These are phyloP conservation scores for Colletotrichum liaoningense DNA, from an alignment of 2,329 filamentous ascomycete species.

Conservation along the genomic window DNA sequence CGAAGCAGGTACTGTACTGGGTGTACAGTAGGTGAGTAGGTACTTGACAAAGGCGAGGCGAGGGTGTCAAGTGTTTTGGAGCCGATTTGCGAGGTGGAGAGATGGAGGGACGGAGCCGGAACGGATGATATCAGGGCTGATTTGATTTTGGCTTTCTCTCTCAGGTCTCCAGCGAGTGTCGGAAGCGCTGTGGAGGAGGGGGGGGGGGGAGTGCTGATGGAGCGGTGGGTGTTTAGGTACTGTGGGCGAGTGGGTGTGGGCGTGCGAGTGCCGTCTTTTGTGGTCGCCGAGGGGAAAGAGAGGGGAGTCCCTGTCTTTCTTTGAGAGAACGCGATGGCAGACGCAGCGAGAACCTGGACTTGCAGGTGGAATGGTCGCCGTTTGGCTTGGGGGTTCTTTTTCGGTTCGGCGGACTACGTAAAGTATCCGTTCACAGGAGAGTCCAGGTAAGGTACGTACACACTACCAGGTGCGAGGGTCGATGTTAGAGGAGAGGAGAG, in stretches of 20 bases:
- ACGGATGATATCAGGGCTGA: constrained; percentile 18
- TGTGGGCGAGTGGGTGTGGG: not conserved
- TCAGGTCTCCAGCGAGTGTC: not conserved
- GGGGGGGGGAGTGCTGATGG: not conserved
- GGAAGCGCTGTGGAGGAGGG: not conserved
- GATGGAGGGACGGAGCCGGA: constrained; percentile 31
- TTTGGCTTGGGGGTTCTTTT: not conserved
- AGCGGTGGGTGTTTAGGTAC: not conserved
- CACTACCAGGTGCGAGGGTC: constrained; percentile 1
- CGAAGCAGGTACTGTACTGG: not conserved
- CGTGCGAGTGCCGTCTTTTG: not conserved
- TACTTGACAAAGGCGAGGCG: not conserved
- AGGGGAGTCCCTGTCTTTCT: not conserved
- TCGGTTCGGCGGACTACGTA: not conserved
- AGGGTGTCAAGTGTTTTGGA: not conserved
- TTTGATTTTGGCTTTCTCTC: not conserved
- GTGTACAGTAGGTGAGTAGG: not conserved
- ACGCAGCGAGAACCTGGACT: not conserved
- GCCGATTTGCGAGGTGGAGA: not conserved
- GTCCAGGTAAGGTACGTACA: constrained; percentile 18
- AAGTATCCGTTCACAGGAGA: not conserved
- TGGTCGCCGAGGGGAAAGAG: not conserved
- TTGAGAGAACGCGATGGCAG: not conserved
- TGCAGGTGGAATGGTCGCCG: not conserved
- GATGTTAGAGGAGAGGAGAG: not conserved